A percentile compares a stretch with the other conserved stretches of the same genome.
These are phyloP conservation scores for Aspergillus phoenicis DNA, from an alignment of 2,329 filamentous ascomycete species.

Conservation along the genomic window DNA sequence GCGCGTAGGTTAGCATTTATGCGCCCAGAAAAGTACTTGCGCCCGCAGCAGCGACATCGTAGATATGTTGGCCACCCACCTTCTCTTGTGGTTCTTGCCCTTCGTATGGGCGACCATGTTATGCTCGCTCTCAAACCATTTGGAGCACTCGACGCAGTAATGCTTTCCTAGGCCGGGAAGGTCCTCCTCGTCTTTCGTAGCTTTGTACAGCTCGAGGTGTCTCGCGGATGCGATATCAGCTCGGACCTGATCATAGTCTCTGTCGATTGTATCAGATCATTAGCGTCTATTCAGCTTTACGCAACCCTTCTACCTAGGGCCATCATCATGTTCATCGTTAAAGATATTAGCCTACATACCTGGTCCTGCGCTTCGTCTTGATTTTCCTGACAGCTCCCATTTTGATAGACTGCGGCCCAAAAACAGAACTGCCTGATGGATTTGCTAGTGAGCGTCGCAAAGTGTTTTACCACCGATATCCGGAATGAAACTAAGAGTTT, in stretches of 20 bases:
- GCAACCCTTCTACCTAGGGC: not conserved
- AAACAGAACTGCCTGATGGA: slow-evolving; percentile 13
- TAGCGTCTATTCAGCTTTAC: not conserved
- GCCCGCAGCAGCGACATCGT: not conserved
- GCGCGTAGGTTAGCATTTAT: slow-evolving; percentile 12
- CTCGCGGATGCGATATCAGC: slow-evolving; percentile 76
- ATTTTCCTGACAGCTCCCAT: slow-evolving; percentile 71
- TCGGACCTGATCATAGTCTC: slow-evolving; percentile 91
- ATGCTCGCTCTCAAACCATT: slow-evolving; percentile 87
- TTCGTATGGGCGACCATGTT: slow-evolving; percentile 75
- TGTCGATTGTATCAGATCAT: slow-evolving; percentile 46
- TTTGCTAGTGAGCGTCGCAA: slow-evolving; percentile 7
- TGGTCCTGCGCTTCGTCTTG: slow-evolving; percentile 73
- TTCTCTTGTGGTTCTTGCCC: slow-evolving; percentile 92
- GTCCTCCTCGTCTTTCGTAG: slow-evolving; percentile 79
- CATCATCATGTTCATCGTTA: slow-evolving; percentile 7
- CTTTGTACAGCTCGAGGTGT: slow-evolving; percentile 78
- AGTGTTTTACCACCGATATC: slow-evolving; percentile 37
- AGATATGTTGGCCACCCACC: slow-evolving; percentile 54
- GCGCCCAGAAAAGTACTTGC: slow-evolving; percentile 5
- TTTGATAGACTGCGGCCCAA: slow-evolving; percentile 31
- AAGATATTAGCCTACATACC: slow-evolving; percentile 49
- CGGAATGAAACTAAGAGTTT: slow-evolving; percentile 33
- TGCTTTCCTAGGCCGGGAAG: slow-evolving; percentile 81
- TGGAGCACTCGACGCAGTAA: slow-evolving; percentile 92